A percentile compares a stretch with the other conserved stretches of the same genome.
These are phyloP conservation scores for Russula griseocarnosa DNA, from an alignment of 768 basidiomycete genomes.

Conservation along the genomic window DNA sequence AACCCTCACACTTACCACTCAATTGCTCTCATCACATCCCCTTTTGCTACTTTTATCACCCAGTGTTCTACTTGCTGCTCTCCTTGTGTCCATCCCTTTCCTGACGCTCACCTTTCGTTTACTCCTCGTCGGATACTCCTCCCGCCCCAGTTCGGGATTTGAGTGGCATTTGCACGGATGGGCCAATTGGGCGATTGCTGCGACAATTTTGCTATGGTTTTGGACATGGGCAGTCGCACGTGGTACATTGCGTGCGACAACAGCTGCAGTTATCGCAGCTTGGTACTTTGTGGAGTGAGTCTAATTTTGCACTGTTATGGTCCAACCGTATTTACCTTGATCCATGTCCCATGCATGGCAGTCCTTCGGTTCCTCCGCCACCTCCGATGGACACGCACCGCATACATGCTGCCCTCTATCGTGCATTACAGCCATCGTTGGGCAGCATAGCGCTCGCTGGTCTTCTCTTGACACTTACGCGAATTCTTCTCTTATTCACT, in stretches of 20 bases:
- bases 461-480: constrained; percentile 69
- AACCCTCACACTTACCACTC: constrained; percentile 56
- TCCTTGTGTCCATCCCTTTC: constrained; percentile 75
- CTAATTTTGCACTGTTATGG: not conserved
- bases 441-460: constrained; percentile 77
- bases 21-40: constrained; percentile 65
- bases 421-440: constrained; percentile 76
- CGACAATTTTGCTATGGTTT: constrained; percentile 52
- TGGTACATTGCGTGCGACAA: constrained; percentile 69
- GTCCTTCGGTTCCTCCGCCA: constrained; percentile 37
- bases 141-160: constrained; percentile 40
- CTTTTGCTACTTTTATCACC: constrained; percentile 75
- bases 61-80: constrained; percentile 57
- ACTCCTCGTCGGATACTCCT: constrained; percentile 62
- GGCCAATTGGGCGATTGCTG: constrained; percentile 70
- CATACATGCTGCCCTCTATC: constrained; percentile 71
- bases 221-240: constrained; percentile 78
- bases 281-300: constrained; percentile 82
- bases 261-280: constrained; percentile 79
- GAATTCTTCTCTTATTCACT: constrained; percentile 49
- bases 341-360: constrained; percentile 13
- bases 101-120: constrained; percentile 74
- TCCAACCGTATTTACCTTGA: constrained; percentile 17
- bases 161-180: constrained; percentile 58
- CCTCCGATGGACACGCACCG: constrained; percentile 59